Evolutionary conservation across 208 protist genomes (phyloP).

Genomic region (Strigomonas oncopelti): DNA sequence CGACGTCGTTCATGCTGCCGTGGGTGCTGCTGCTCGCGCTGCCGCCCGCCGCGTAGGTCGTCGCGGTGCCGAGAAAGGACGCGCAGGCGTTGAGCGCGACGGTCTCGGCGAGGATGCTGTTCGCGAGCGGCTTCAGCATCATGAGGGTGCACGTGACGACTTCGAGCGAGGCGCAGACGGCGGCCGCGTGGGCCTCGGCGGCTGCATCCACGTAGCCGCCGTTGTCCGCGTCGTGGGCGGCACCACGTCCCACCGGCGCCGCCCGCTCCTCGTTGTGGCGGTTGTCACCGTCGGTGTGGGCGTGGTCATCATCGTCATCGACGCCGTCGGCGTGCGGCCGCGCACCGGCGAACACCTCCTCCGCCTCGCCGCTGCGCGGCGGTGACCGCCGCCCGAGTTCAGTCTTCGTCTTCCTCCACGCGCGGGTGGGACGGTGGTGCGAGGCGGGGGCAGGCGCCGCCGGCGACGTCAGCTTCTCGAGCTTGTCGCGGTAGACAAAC

Average conservation of each 20-base stretch:
- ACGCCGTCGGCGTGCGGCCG: no score
- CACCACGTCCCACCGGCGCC: not conserved
- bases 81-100: not conserved
- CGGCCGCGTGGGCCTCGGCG: not conserved
- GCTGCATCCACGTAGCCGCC: not conserved
- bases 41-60: not conserved
- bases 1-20: not conserved
- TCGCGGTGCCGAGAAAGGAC: not conserved
- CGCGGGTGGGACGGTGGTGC: slow-evolving; percentile 1
- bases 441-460: not conserved
- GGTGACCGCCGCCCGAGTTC: not conserved
- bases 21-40: not conserved
- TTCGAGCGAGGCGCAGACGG: not conserved
- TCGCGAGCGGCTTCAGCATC: not conserved
- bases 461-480: slow-evolving; percentile 13
- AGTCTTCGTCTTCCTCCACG: not conserved
- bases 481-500: slow-evolving; percentile 26
- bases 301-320: slow-evolving; percentile 3
- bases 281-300: slow-evolving; percentile 5
- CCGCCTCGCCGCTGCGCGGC: slow-evolving; percentile 1
- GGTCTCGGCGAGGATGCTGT: not conserved
- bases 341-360: no score
- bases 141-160: not conserved
- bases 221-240: not conserved
- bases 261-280: not conserved